Conservation (phyloP, 495 filamentous ascomycete species). For the Chaetomium cochliodes region DNA sequence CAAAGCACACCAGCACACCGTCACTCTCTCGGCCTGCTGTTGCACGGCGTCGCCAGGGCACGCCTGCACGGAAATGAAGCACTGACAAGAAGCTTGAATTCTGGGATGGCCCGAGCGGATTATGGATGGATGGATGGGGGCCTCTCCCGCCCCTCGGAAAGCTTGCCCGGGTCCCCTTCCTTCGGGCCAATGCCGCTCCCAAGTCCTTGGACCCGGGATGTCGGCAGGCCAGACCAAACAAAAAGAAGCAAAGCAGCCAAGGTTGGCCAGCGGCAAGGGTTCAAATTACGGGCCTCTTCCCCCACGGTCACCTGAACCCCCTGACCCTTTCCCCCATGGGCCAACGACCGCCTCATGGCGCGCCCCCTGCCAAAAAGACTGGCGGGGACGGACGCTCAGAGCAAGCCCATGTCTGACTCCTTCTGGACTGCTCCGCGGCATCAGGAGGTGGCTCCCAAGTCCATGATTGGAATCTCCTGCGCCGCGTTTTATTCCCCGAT, state of each 20-base stretch:
- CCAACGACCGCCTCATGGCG: slow-evolving; percentile 8
- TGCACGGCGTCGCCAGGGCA: neutral
- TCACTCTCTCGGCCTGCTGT: neutral
- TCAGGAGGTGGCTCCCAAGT: neutral
- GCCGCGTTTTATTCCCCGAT: neutral
- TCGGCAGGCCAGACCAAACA: neutral
- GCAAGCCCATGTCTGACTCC: neutral
- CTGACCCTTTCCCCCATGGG: neutral
- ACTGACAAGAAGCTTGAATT: neutral
- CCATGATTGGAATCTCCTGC: neutral
- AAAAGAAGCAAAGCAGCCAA: neutral
- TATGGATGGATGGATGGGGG: neutral
- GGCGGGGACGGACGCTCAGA: neutral
- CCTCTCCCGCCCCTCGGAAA: neutral
- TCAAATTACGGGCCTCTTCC: neutral
- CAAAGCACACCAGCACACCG: neutral
- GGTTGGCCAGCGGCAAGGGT: neutral
- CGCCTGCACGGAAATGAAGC: neutral
- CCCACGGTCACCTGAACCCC: slow-evolving; percentile 5
- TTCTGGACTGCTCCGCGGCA: neutral
- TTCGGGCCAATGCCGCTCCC: neutral
- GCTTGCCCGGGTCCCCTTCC: neutral
- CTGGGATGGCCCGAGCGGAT: neutral
- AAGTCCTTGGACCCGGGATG: neutral
- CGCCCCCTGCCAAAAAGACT: neutral